Conservation (phyloP, 495 filamentous ascomycete genomes). For the Penicillium lividum region DNA sequence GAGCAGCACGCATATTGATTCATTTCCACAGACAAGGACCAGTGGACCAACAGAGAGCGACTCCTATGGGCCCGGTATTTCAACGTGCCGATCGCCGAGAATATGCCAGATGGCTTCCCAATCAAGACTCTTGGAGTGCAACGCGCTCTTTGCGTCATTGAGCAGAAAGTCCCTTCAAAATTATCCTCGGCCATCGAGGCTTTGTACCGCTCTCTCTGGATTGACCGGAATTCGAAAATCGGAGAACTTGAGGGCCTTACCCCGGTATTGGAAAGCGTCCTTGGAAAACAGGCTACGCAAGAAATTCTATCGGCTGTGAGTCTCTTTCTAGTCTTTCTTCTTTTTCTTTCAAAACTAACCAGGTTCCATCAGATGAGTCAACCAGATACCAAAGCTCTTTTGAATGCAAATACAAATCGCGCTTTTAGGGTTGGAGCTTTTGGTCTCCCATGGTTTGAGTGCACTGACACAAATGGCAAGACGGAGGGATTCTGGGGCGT, state of each 20-base stretch:
- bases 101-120: slow-evolving; percentile 60
- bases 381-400: slow-evolving; percentile 52
- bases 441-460: slow-evolving; percentile 71
- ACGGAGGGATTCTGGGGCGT: slow-evolving; percentile 70
- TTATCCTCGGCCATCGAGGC: slow-evolving; percentile 48
- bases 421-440: slow-evolving; percentile 66
- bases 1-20: background rate
- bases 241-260: slow-evolving; percentile 50
- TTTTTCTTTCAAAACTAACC: background rate
- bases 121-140: slow-evolving; percentile 53
- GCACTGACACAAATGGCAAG: slow-evolving; percentile 58
- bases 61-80: slow-evolving; percentile 61
- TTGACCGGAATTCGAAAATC: slow-evolving; percentile 47
- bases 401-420: slow-evolving; percentile 56
- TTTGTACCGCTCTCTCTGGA: slow-evolving; percentile 62
- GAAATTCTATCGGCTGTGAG: slow-evolving; percentile 40
- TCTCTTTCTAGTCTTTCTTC: background rate
- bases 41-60: slow-evolving; percentile 62
- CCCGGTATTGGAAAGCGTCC: slow-evolving; percentile 45
- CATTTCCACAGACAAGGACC: slow-evolving; percentile 59
- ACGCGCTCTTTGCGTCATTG: slow-evolving; percentile 47
- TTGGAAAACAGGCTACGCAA: slow-evolving; percentile 51
- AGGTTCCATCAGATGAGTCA: slow-evolving; percentile 26
- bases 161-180: slow-evolving; percentile 39
- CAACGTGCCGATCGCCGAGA: slow-evolving; percentile 55